Conservation (phyloP, 1,139 yeast genomes). For the Yamadazyma mexicana region DNA sequence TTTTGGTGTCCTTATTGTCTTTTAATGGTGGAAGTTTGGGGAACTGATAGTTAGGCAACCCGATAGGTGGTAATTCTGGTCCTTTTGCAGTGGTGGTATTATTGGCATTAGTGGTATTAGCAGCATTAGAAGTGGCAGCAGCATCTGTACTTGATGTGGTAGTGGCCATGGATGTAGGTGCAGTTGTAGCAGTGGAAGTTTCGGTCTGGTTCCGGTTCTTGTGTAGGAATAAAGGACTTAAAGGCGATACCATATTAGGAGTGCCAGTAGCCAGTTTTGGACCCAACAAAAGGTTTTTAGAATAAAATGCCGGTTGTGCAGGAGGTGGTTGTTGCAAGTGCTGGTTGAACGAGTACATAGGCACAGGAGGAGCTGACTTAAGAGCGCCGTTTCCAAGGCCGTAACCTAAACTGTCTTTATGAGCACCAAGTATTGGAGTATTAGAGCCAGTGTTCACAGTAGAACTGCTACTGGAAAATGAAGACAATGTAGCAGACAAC, state of each 20-base stretch:
- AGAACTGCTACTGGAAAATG: constrained; percentile 17
- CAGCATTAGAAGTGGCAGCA: constrained; percentile 1
- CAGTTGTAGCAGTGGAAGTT: no score
- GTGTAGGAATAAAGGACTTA: constrained; percentile 44
- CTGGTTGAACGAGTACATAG: constrained; percentile 15
- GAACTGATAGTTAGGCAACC: constrained; percentile 3
- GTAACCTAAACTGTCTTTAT: constrained; percentile 1
- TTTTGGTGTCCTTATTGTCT: constrained; percentile 10
- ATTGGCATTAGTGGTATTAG: constrained; percentile 7
- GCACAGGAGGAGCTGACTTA: constrained; percentile 20
- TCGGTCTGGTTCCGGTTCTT: constrained; percentile 2
- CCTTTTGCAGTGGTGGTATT: constrained; percentile 7
- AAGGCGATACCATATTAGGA: constrained; percentile 39
- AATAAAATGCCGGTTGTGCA: constrained; percentile 9
- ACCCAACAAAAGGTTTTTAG: constrained; percentile 9
- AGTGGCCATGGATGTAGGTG: no score
- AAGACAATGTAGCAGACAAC: constrained; percentile 15
- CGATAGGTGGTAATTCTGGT: constrained; percentile 2
- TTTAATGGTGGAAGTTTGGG: constrained; percentile 3
- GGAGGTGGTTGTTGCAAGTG: constrained; percentile 15
- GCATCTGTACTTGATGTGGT: no score
- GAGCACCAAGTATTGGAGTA: constrained; percentile 10
- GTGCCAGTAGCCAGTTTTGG: constrained; percentile 17
- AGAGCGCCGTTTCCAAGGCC: constrained; percentile 4
- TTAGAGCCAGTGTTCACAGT: constrained; percentile 14